A percentile compares a stretch with the other conserved stretches of the same genome.
Evolutionary conservation across 805 yeast genomes (phyloP).

Genomic region (Starmerella stigmatis): DNA sequence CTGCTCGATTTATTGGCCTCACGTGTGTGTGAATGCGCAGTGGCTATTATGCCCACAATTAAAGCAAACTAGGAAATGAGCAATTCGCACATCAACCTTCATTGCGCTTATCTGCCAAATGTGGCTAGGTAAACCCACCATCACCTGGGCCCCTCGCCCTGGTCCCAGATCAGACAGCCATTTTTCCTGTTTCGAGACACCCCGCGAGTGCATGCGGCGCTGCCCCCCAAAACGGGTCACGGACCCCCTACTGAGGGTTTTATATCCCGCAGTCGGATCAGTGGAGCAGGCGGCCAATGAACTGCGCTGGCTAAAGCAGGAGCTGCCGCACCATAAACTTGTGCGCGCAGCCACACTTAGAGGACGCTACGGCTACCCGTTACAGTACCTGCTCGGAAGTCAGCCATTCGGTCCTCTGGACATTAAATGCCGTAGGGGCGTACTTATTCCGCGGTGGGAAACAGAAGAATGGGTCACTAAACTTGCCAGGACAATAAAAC

Average conservation of each 20-base stretch:
- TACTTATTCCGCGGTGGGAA: slow-evolving; percentile 86
- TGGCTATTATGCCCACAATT: too few species aligned
- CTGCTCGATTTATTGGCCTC: too few species aligned
- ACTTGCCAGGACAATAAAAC: slow-evolving; percentile 27
- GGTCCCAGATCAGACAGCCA: too few species aligned
- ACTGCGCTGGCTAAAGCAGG: slow-evolving; percentile 51
- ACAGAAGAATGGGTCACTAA: slow-evolving; percentile 80
- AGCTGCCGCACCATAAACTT: slow-evolving; percentile 41
- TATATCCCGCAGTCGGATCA: slow-evolving; percentile 12
- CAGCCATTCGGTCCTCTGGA: slow-evolving; percentile 77
- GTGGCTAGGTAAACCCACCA: too few species aligned
- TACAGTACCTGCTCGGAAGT: slow-evolving; percentile 73
- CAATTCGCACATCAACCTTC: too few species aligned
- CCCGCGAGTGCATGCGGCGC: slow-evolving; percentile 10
- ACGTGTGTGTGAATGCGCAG: too few species aligned
- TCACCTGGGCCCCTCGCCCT: too few species aligned
- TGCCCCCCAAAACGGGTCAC: background rate
- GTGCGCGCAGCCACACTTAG: slow-evolving; percentile 47
- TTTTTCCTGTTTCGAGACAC: background rate
- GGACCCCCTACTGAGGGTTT: slow-evolving; percentile 9
- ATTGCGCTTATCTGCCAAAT: too few species aligned
- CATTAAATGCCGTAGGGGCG: slow-evolving; percentile 50
- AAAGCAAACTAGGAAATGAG: too few species aligned
- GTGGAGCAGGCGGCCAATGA: slow-evolving; percentile 17
- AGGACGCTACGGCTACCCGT: slow-evolving; percentile 45